Evolutionary conservation across 177 flowering plant species (phyloP), one percentile per base, ranked within the genome.

Genomic region (Vitis hybrid): DNA sequence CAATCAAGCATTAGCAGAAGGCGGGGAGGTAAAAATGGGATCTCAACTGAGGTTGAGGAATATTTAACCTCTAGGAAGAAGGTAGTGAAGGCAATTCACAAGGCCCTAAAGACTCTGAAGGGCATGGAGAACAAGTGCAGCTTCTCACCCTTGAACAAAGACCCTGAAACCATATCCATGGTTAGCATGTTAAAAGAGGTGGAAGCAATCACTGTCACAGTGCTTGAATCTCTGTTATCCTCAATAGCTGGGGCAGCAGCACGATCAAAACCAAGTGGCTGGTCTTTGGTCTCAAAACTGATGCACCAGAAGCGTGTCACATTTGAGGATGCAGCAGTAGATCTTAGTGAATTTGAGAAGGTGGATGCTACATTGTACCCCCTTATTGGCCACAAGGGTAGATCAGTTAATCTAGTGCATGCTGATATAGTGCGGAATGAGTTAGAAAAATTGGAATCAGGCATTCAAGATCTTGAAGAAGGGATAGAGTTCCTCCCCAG

Each of bases 1-100:
- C 78, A 80, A 52, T 82, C 86, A 7, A 18, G 49, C 13, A 50
- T 87, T 54, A 76, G 87, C 11, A 70, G 86, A 70, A 76, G 76
- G 67, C 38, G 75, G 22, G 67, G 73, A 0, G 72, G 49, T 57
- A 81, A 77, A 1, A 3, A 50, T 8, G 73, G 60, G 11, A 14
- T 72, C 1, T 59, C 44, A 24, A 68, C 64, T 58, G 76, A 65
- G 53, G 62, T 75, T 20, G 68, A 8, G 31, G 69, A 67, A 18
- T 85, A 76, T 64, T 22, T 85, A 22, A 51, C 72, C 12, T 79
- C 71, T 0, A 82, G 82, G 67, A 87, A 78, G 78, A 73, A 64
- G 53, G 61, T 72, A 31, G 81, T 72, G 65, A 87, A 82, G 72
- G 73, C 78, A 20, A 73, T 77, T 55, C 59, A 38, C 5, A 82